Percentiles rank a stretch among this genome's conserved stretches.
Conservation (phyloP, 2,329 filamentous ascomycete genomes). For the Cercospora canescens region DNA sequence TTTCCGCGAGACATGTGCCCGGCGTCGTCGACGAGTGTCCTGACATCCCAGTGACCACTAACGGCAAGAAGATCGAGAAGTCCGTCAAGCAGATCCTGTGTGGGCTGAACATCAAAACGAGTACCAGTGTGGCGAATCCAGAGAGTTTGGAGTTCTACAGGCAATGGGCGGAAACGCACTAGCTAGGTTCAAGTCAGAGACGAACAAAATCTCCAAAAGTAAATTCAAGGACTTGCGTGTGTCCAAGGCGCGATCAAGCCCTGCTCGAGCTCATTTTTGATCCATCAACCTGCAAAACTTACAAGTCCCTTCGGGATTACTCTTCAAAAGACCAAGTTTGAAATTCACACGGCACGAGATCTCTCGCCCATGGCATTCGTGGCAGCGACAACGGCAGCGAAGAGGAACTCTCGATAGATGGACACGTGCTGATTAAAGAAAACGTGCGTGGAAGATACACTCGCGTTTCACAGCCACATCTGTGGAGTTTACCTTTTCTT, state of each 20-base stretch:
- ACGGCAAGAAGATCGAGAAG: constrained; percentile 98
- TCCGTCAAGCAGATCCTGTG: constrained; percentile 95
- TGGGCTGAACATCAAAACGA: constrained; percentile 81
- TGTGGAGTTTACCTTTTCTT: not conserved
- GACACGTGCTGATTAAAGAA: not conserved
- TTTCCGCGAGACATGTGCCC: constrained; percentile 89
- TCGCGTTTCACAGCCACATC: not conserved
- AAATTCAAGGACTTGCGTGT: not conserved
- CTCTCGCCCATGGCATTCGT: too few relatives aligned
- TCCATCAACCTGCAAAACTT: not conserved
- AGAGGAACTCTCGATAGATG: not conserved
- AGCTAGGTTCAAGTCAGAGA: not conserved
- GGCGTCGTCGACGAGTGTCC: constrained; percentile 77
- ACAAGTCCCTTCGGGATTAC: not conserved
- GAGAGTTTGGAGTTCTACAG: constrained; percentile 87
- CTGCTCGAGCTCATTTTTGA: not conserved
- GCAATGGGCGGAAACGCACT: constrained; percentile 65
- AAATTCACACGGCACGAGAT: too few relatives aligned
- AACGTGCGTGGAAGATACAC: not conserved
- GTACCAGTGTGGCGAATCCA: constrained; percentile 90
- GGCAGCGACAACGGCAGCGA: not conserved
- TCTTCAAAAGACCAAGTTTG: not conserved
- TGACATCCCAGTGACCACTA: constrained; percentile 87
- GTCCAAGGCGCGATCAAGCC: not conserved
- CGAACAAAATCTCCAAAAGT: not conserved